Percentiles rank a stretch among this genome's conserved stretches.
Conservation (phyloP, 108 stramenopile genomes). For the Skeletonema costatum region DNA sequence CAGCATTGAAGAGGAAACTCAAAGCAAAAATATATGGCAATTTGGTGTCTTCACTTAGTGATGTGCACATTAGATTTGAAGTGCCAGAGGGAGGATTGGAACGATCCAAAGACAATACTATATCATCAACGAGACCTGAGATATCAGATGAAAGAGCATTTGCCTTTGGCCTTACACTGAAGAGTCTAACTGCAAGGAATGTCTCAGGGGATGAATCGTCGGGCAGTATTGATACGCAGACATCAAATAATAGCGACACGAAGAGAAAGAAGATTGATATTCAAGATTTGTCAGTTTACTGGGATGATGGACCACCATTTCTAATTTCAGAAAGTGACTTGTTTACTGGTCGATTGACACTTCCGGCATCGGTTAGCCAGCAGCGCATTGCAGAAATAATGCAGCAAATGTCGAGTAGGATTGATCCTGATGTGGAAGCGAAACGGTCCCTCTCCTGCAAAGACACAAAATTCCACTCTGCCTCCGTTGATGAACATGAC, state of each 20-base stretch:
- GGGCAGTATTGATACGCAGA: slow-evolving; percentile 10
- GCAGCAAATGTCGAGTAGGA: slow-evolving; percentile 42
- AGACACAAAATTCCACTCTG: not conserved
- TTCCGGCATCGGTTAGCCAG: slow-evolving; percentile 55
- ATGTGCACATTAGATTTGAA: slow-evolving; percentile 82
- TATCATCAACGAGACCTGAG: not conserved
- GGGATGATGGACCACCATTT: slow-evolving; percentile 77
- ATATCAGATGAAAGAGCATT: slow-evolving; percentile 66
- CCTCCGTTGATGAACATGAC: slow-evolving; percentile 18
- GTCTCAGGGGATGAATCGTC: slow-evolving; percentile 15
- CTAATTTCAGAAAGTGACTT: slow-evolving; percentile 70
- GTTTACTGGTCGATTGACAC: slow-evolving; percentile 40
- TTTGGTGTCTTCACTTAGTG: slow-evolving; percentile 62
- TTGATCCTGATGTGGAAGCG: slow-evolving; percentile 66
- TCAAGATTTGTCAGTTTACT: slow-evolving; percentile 67
- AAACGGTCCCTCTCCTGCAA: slow-evolving; percentile 32
- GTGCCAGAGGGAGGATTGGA: slow-evolving; percentile 72
- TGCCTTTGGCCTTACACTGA: slow-evolving; percentile 69
- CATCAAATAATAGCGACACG: slow-evolving; percentile 52
- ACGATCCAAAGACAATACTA: not conserved
- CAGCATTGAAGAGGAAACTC: slow-evolving; percentile 61
- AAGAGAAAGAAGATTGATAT: slow-evolving; percentile 67
- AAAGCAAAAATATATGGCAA: slow-evolving; percentile 73
- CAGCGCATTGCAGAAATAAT: slow-evolving; percentile 66
- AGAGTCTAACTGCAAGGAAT: slow-evolving; percentile 58